Conservation (phyloP, 306 rosid genomes). For the Malus fusca region DNA sequence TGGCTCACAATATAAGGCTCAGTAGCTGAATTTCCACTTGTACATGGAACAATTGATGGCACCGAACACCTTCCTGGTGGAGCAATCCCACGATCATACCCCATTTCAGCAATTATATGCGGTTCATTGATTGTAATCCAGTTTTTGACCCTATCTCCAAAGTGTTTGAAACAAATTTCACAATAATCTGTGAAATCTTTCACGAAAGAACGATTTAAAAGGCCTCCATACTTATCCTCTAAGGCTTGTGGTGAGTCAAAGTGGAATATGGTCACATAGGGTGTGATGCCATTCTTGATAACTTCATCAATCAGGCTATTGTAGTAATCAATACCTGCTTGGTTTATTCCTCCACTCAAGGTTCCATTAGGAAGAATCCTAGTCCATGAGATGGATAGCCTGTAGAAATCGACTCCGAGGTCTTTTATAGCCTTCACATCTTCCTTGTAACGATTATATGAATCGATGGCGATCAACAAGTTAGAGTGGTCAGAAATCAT, state of each 20-base stretch:
- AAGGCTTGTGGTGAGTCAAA: conserved; percentile 31
- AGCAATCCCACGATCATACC: not conserved
- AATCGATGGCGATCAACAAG: not conserved
- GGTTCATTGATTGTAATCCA: not conserved
- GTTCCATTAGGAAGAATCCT: not conserved
- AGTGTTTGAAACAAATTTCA: not conserved
- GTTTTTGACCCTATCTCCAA: not conserved
- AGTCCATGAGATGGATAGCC: not conserved
- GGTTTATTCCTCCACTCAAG: not conserved
- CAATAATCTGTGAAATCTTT: not conserved
- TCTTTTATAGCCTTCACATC: not conserved
- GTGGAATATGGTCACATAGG: conserved; percentile 21
- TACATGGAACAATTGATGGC: not conserved
- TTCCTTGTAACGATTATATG: not conserved
- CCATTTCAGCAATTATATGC: not conserved
- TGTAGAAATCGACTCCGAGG: not conserved
- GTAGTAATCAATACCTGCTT: not conserved
- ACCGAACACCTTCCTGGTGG: not conserved
- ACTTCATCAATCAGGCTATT: not conserved
- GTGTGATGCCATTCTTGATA: conserved; percentile 12
- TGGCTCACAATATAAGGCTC: not conserved
- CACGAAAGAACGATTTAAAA: conserved; percentile 10
- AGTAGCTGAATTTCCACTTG: not conserved
- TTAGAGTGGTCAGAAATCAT: not conserved
- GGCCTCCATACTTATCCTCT: conserved; percentile 25